A percentile compares a stretch with the other conserved stretches of the same genome.
Conservation (phyloP, 306 rosid species). For the Vigna unguiculata region DNA sequence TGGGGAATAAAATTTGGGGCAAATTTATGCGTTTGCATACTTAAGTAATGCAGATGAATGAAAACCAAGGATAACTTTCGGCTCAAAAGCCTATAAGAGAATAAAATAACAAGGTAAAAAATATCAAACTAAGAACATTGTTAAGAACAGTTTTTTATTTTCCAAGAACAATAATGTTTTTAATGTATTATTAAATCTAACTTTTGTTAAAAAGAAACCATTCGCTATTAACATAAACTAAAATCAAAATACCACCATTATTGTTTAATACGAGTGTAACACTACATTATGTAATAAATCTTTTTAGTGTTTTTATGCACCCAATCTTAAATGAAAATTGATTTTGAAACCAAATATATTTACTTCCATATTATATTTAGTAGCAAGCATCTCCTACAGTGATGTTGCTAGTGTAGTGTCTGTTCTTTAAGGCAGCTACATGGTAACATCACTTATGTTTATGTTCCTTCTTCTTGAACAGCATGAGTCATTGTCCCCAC, state of each 20-base stretch:
- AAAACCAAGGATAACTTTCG: constrained; percentile 10
- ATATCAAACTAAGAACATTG: no score
- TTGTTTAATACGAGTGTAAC: background rate
- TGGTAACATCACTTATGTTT: background rate
- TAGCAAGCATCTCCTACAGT: background rate
- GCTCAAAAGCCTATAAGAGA: background rate
- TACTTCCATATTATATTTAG: background rate
- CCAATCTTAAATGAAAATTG: background rate
- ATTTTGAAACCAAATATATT: background rate
- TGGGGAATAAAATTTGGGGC: constrained; percentile 8
- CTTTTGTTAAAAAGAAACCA: no score
- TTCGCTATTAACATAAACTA: no score
- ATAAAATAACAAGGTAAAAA: background rate
- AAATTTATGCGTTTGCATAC: constrained; percentile 23
- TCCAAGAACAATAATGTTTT: no score
- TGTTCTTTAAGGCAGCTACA: background rate
- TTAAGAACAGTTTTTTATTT: no score
- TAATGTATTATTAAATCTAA: no score
- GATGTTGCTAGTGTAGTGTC: background rate
- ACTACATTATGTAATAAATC: background rate
- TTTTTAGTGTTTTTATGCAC: background rate
- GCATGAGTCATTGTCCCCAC: background rate
- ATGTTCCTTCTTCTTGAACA: background rate
- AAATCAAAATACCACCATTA: no score
- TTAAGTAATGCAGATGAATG: constrained; percentile 17